Evolutionary conservation across 208 protist genomes (phyloP), one percentile per base, ranked within the genome.

Genomic region (Wallacemonas sp.): DNA sequence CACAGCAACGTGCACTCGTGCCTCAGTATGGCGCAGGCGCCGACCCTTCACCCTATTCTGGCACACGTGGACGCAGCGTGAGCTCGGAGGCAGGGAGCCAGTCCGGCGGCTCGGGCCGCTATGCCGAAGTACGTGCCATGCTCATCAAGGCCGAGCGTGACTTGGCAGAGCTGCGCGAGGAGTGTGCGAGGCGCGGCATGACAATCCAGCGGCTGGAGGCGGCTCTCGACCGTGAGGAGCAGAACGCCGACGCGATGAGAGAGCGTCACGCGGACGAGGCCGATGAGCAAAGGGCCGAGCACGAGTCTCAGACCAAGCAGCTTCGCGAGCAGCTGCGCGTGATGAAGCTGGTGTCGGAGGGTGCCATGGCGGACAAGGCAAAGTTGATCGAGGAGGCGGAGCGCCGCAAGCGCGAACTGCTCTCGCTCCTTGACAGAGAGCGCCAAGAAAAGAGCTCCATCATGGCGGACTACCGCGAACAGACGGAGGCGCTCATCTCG

Each of bases 391-490:
- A 85, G 38, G 86, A 96, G 36, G 84, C 77, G 2, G 72, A 70
- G 19, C 77, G 75, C 6, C 75, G 83, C 21, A 91, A 90, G 71
- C 73, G 77, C 68, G 79, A 93, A 47, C 76, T 96, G 26, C 68
- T 90, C 15, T 70, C 64, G 8, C 64, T 96, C 34, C 68, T 96
- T 46, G 86, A 93, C n/a, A 66, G 75, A 27, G 90, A 96, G 72
- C 84, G 90, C 11, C 78, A 81, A 58, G 90, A 96, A 65, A 93
- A 96, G 70, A 81, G 80, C 60, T 80, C 80, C 44, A 92, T 96
- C 31, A 93, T 93, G 90, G 84, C 80, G 5, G 86, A 91, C 62
- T 96, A 96, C 69, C 76, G 90, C n/a, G 77, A 88, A 49, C 84
- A 96, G 70, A 96, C 90, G 12, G 86, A 96, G 73, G 66, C 80